phyloP scores from a whole-genome alignment of 2,329 filamentous ascomycete species.

The Penicillium sp. region DNA sequence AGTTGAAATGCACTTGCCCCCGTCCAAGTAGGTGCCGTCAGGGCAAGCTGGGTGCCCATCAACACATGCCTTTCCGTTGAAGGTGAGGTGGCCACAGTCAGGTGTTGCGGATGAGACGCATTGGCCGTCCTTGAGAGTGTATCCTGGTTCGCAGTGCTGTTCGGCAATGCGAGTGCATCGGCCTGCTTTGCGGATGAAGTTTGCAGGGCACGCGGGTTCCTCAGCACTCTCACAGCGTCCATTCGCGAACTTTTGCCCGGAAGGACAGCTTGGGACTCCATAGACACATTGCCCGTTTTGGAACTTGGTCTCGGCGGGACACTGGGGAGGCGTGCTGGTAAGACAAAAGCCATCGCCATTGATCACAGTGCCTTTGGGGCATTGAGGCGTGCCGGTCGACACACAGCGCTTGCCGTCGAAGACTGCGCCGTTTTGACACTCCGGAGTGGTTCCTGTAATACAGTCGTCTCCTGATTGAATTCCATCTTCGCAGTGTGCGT shows the following conservation, averaged over 20 bases:
- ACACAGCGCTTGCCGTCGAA: background rate
- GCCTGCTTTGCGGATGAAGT: background rate
- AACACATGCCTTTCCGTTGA: constrained; percentile 1
- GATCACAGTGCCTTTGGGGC: background rate
- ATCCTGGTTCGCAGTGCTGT: constrained; percentile 2
- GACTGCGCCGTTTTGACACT: background rate
- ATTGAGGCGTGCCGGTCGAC: background rate
- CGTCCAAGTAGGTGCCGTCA: background rate
- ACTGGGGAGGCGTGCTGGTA: constrained; percentile 1
- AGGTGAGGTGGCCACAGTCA: background rate
- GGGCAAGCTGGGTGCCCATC: background rate
- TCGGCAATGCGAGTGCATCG: background rate
- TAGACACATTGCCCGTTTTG: constrained; percentile 7
- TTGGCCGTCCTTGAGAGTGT: background rate
- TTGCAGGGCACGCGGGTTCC: background rate
- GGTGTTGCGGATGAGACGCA: background rate
- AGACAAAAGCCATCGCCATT: constrained; percentile 4
- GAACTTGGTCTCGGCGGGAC: constrained; percentile 4
- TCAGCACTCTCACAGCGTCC: background rate
- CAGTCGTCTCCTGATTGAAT: constrained; percentile 5
- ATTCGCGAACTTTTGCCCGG: constrained; percentile 6
- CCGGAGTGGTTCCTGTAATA: background rate
- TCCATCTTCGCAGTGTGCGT: background rate
- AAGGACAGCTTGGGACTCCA: background rate
- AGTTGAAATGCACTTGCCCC: background rate